Conservation (phyloP, 2,329 filamentous ascomycete species). For the Fusarium sp. region DNA sequence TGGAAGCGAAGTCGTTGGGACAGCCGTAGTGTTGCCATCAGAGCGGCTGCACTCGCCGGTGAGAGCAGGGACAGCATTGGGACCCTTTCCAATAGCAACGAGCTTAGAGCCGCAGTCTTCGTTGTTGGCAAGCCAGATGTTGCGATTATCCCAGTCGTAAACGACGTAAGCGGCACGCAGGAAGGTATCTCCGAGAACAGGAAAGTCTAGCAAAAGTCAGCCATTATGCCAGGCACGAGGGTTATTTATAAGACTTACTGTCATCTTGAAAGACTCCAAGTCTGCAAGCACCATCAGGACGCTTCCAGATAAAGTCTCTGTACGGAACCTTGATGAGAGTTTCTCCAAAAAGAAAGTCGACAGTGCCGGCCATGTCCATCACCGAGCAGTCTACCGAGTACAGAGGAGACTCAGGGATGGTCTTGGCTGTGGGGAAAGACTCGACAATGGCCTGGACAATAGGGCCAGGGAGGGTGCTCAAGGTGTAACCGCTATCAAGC, state of each 20-base stretch:
- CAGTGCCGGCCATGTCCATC: slow-evolving; percentile 50
- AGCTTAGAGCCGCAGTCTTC: slow-evolving; percentile 54
- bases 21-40: slow-evolving; percentile 22
- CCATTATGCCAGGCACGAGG: too few relatives aligned
- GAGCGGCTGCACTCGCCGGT: slow-evolving; percentile 46
- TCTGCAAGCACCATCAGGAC: slow-evolving; percentile 47
- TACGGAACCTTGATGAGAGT: slow-evolving; percentile 58
- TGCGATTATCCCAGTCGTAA: slow-evolving; percentile 56
- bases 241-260: neutral
- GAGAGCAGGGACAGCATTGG: slow-evolving; percentile 50
- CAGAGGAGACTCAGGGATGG: slow-evolving; percentile 49
- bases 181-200: slow-evolving; percentile 59
- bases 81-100: slow-evolving; percentile 52
- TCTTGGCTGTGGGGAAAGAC: slow-evolving; percentile 56
- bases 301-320: slow-evolving; percentile 59
- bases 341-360: slow-evolving; percentile 63
- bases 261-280: slow-evolving; percentile 60
- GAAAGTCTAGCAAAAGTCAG: slow-evolving; percentile 37
- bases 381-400: slow-evolving; percentile 61
- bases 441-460: slow-evolving; percentile 60
- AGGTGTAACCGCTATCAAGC: slow-evolving; percentile 75
- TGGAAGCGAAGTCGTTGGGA: slow-evolving; percentile 16
- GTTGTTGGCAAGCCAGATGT: slow-evolving; percentile 52
- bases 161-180: slow-evolving; percentile 58
- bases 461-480: slow-evolving; percentile 72